A percentile compares a stretch with the other conserved stretches of the same genome.
Conservation (phyloP, 1,284 basidiomycete genomes). For the Microbotryum scabiosae region DNA sequence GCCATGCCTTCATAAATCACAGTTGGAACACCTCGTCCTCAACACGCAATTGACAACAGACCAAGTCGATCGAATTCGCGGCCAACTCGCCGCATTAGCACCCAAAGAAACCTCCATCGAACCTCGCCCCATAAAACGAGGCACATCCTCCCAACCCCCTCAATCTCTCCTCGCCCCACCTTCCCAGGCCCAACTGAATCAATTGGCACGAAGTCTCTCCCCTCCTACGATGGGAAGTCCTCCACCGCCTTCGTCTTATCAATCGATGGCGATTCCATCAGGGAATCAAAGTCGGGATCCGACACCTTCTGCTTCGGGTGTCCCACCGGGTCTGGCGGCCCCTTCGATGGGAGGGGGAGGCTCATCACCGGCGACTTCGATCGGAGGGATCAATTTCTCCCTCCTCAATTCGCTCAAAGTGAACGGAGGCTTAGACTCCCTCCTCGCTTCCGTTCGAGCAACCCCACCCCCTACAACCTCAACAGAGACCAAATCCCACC, state of each 20-base stretch:
- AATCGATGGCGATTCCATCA: no score
- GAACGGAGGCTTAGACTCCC: constrained; percentile 18
- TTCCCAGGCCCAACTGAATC: no score
- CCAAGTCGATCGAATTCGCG: constrained; percentile 68
- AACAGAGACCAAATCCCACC: constrained; percentile 14
- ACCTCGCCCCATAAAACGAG: no score
- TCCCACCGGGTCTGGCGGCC: no score
- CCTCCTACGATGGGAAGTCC: no score
- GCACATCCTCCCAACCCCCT: no score
- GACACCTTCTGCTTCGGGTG: no score
- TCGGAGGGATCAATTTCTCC: constrained; percentile 20
- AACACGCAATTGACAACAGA: constrained; percentile 63
- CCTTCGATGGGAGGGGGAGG: no score
- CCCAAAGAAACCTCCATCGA: constrained; percentile 21
- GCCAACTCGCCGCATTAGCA: constrained; percentile 61
- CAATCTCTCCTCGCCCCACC: no score
- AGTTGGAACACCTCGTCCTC: constrained; percentile 69
- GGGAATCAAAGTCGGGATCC: no score
- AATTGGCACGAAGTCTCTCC: no score
- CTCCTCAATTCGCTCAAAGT: constrained; percentile 27
- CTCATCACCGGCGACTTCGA: not conserved
- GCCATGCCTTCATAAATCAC: not conserved
- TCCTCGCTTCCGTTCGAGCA: constrained; percentile 22
- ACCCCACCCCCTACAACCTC: constrained; percentile 33
- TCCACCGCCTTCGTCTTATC: no score